phyloP scores from a whole-genome alignment of 768 basidiomycete species.

The Amanita phalloides region DNA sequence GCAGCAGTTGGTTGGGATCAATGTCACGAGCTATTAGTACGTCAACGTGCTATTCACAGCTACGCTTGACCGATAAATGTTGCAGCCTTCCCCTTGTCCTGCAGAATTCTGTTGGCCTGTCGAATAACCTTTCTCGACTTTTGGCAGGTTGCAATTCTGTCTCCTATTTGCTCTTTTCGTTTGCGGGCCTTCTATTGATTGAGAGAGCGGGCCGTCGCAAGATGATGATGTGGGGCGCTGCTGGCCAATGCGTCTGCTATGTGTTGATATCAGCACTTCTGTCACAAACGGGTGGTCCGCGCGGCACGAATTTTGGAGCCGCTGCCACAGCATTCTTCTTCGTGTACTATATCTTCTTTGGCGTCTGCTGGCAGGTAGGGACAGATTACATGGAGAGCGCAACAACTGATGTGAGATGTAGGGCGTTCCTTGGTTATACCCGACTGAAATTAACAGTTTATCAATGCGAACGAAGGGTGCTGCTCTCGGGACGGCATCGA shows the following conservation, averaged over 20 bases:
- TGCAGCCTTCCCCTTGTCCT: conserved; percentile 35
- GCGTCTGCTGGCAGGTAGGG: conserved; percentile 40
- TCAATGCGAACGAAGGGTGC: conserved; percentile 41
- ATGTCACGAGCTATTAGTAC: conserved; percentile 43
- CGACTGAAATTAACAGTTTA: conserved; percentile 39
- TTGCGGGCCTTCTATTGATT: conserved; percentile 32
- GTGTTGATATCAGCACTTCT: conserved; percentile 32
- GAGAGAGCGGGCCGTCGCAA: conserved; percentile 38
- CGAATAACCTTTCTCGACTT: conserved; percentile 36
- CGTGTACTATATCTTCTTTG: conserved; percentile 39
- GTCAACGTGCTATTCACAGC: conserved; percentile 2
- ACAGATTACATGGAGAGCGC: not conserved
- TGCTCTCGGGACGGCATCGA: conserved; percentile 35
- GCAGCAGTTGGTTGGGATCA: conserved; percentile 41
- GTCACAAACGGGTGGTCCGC: conserved; percentile 21
- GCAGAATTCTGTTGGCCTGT: conserved; percentile 39
- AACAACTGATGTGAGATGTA: conserved; percentile 7
- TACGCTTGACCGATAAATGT: not conserved
- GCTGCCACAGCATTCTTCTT: conserved; percentile 40
- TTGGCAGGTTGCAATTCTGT: conserved; percentile 42
- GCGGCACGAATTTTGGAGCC: conserved; percentile 26
- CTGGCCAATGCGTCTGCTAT: conserved; percentile 37
- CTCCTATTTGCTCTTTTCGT: conserved; percentile 38
- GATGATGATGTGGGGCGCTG: conserved; percentile 44
- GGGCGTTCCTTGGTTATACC: conserved; percentile 42